A percentile compares a stretch with the other conserved stretches of the same genome.
These are phyloP conservation scores for Abrus pulchellus DNA, from an alignment of 306 rosid genomes.

Conservation along the genomic window DNA sequence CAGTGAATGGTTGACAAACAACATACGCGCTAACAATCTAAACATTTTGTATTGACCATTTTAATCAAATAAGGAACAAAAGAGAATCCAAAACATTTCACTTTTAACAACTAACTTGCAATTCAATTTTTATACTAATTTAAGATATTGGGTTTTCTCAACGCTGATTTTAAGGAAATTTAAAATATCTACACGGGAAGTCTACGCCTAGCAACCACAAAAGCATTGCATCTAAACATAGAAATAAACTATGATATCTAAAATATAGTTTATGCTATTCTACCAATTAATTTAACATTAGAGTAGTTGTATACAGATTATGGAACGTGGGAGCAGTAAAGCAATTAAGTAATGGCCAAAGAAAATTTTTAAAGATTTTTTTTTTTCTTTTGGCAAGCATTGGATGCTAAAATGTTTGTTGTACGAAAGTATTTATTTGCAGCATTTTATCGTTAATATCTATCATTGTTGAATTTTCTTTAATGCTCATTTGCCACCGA, in stretches of 20 bases:
- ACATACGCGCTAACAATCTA: conserved; percentile 6
- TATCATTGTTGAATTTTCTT: too few species aligned
- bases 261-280: background rate
- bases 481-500: too few species aligned
- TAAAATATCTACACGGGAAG: conserved; percentile 12
- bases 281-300: background rate
- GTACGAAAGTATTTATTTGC: too few species aligned
- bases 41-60: conserved; percentile 8
- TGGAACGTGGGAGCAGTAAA: conserved; percentile 16
- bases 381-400: background rate
- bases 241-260: background rate
- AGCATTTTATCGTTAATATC: too few species aligned
- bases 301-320: background rate
- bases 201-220: background rate
- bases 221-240: background rate
- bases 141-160: background rate
- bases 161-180: conserved; percentile 19
- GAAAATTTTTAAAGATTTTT: background rate
- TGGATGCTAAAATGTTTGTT: background rate
- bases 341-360: background rate
- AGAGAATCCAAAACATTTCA: background rate
- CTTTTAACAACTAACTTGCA: background rate
- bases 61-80: background rate
- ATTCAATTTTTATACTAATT: conserved; percentile 1
- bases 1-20: conserved; percentile 47